Base-by-base conservation (phyloP, 345 rosid genomes). In the Populus pruinosa region DNA sequence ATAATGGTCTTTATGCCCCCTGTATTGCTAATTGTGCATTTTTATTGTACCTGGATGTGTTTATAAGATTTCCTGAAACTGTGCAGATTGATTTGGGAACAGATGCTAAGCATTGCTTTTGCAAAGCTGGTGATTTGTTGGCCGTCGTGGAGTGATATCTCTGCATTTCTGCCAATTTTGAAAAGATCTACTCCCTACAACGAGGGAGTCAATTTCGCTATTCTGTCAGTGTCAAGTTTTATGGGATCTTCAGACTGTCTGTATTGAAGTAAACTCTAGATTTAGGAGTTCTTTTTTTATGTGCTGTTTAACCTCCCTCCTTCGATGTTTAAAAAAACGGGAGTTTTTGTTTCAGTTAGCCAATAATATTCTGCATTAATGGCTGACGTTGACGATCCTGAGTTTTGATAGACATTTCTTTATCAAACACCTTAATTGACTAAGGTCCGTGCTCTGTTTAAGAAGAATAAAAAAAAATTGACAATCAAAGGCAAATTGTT, bases 41-140 rank as follows among this genome's bases (percentile, higher is more conserved):
- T 20, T 20, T 8, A 18, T 14, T 3, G 5, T 20, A 11, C 21
- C 11, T 39, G 33, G 2, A 2, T 9, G 14, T 74, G 55, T 38
- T n/a, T 29, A 47, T 63, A 61, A 47, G 27, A 47, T 64, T 1
- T 18, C 5, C 56, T 16, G 63, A 77, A 59, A 4, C 25, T 65
- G 44, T 78, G 31, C 82, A 94, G 98, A 90, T 91, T 72, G 93
- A 93, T 78, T 82, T 94, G 82, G 97, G 96, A 66, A 80, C 93
- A 39, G 89, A 89, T 69, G 87, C 83, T 11, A 91, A 69, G 84
- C 97, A 91, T 74, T 90, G 93, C 84, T 94, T 94, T 44, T 89
- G 93, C 76, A 93, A 90, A 76, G 94, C 91, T 70, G 86, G 91
- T n/a, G 98, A 93, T 75, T 82, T 94, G 81, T 82, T 94, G 77